Base-by-base conservation (phyloP, 1,284 basidiomycete genomes). In the Ceratobasidium sp. region DNA sequence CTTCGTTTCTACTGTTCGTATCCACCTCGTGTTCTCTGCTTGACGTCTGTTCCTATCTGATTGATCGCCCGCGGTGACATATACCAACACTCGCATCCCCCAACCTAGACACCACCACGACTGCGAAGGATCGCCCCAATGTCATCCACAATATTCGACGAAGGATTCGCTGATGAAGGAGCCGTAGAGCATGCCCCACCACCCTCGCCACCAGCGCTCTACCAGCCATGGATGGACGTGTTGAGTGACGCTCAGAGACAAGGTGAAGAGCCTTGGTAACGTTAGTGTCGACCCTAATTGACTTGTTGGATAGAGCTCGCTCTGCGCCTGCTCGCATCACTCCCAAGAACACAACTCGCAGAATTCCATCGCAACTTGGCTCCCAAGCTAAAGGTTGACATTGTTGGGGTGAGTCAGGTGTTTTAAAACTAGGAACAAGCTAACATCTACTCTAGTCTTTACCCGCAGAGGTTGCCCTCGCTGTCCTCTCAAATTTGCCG, bases 311-410 rank as follows among this genome's bases (percentile, higher is more conserved):
- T 23, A 70, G 67, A 70, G 55, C 80, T 91, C 55, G 88, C 85
- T 12, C 89, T 85, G 76, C 82, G 83, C 43, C 80, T 92, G 9
- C 80, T 92, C 32, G 83, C 85, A 12, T 87, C 87, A 21, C 81
- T 92, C n/a, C 87, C 91, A 5, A 83, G 89, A 73, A 85, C 89
- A 30, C 86, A 86, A 64, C 81, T 92, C 43, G 89, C 89, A 10
- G 84, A 83, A 3, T 82, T 94, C 45, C 91, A 92, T 77, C 83
- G 86, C 30, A 84, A 85, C 72, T 86, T 94, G 60, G 84, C 85
- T 3, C 87, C 88, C 18, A 83, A 91, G 74, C 81, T 94, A 58
- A 90, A 92, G 78, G 87, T 93, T 74, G 92, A 94, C 79, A 86
- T 94, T 69, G 84, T 94, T 45, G 90, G 89, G 23, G 92, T 93